Base-by-base conservation (phyloP, 331 rosid species). In the Acacia pycnantha region DNA sequence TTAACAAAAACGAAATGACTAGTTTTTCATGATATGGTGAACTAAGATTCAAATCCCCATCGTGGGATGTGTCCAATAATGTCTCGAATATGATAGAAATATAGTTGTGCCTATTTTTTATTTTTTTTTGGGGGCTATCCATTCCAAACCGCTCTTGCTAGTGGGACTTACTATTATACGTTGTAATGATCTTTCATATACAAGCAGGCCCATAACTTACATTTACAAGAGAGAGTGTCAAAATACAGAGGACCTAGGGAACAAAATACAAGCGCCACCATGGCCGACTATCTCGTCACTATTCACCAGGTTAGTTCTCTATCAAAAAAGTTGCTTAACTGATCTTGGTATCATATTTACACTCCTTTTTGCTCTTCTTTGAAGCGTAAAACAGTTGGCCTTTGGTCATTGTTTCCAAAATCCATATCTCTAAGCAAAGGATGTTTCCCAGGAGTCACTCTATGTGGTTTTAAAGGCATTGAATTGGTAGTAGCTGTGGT, bases 341-440 rank as follows among this genome's bases (percentile, higher is more conserved):
- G 58, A 65, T 29, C 8, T 35, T 37, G 67, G 78, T 21, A 16
- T 81, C 67, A 77, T 73, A 56, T 75, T 85, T 78, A 87, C 72
- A 90, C 91, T 24, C 83, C 73, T 74, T 90, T 90, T 83, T 91
- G 86, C 78, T 96, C 97, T 82, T 96, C 97, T 87, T 94, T 94
- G 31, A 88, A 85, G 86, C 87, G 92, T 83, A 93, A 78, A 90
- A 88, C 88, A n/a, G 82, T 94, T 15, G 92, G 97, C 79, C 85
- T 89, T 73, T 90, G 92, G 62, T 89, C 92, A 65, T 77, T 88
- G 33, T 74, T 89, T 80, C 84, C 94, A 22, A 81, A 88, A 21
- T 90, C 90, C 86, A 85, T 85, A 50, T 86, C 94, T 77, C 82
- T 86, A 51, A 90, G 92, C 81, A 81, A 79, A 70, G 89, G 89